Percentiles rank a stretch among this genome's conserved stretches.
These are phyloP conservation scores for Xylaria sp. DNA, from an alignment of 2,329 filamentous ascomycete species.

Conservation along the genomic window DNA sequence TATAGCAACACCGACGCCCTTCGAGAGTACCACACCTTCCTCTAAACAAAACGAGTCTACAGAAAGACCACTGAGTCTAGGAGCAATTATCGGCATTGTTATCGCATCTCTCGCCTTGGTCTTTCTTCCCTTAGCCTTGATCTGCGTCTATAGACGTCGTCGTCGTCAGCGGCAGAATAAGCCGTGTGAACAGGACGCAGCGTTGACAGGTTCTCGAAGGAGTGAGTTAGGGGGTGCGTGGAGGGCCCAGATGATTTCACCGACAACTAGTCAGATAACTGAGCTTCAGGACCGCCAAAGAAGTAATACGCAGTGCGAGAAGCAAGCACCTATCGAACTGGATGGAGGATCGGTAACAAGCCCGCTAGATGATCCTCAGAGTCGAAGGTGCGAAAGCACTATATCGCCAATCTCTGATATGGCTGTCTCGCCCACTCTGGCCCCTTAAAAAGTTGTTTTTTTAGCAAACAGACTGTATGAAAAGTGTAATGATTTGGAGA, in stretches of 20 bases:
- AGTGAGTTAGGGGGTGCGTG: background rate
- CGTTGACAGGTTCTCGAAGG: background rate
- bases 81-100: background rate
- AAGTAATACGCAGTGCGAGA: background rate
- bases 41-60: background rate
- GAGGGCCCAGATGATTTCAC: slow-evolving; percentile 18
- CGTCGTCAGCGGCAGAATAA: background rate
- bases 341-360: background rate
- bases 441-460: slow-evolving; percentile 8
- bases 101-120: background rate
- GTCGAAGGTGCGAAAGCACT: slow-evolving; percentile 6
- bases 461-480: slow-evolving; percentile 20
- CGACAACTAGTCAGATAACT: background rate
- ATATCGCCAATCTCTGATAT: slow-evolving; percentile 8
- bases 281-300: background rate
- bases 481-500: background rate
- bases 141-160: slow-evolving; percentile 3
- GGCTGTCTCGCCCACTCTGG: background rate
- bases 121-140: background rate
- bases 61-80: background rate
- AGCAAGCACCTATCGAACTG: slow-evolving; percentile 10
- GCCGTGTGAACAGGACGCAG: background rate
- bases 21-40: background rate
- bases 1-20: background rate
- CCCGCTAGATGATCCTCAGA: background rate